A percentile compares a stretch with the other conserved stretches of the same genome.
These are phyloP conservation scores for Graphilbum sp. DNA, from an alignment of 2,329 filamentous ascomycete species.

Conservation along the genomic window DNA sequence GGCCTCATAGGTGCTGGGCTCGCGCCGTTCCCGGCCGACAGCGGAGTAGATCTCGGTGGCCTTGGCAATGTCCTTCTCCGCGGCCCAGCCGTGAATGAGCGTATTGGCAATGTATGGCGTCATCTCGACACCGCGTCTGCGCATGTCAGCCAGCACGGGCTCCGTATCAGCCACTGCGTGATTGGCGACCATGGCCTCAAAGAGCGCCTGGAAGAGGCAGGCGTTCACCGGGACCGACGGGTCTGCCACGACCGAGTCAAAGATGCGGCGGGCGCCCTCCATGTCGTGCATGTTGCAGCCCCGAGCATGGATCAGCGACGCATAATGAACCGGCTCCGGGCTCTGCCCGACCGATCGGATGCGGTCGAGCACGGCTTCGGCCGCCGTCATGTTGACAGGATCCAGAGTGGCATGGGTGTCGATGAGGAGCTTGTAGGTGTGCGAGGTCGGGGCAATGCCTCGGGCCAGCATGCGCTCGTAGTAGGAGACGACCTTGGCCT, in stretches of 20 bases:
- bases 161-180: constrained; percentile 67
- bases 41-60: constrained; percentile 63
- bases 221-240: constrained; percentile 54
- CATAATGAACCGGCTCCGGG: constrained; percentile 88
- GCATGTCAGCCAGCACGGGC: constrained; percentile 61
- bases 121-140: constrained; percentile 55
- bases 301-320: constrained; percentile 86
- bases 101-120: constrained; percentile 98
- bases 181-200: constrained; percentile 94
- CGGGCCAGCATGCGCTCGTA: constrained; percentile 86
- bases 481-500: constrained; percentile 82
- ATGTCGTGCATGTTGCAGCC: constrained; percentile 91
- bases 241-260: constrained; percentile 63
- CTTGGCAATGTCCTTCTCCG: constrained; percentile 63
- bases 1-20: constrained; percentile 96
- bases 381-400: constrained; percentile 73
- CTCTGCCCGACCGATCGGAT: constrained; percentile 59
- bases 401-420: constrained; percentile 91
- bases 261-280: constrained; percentile 62
- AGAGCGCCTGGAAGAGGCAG: constrained; percentile 89
- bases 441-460: constrained; percentile 77
- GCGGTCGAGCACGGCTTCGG: constrained; percentile 64
- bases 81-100: constrained; percentile 90
- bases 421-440: constrained; percentile 95
- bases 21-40: constrained; percentile 63